These are phyloP conservation scores for Spongispora temasekensis DNA, from an alignment of 1,284 basidiomycete genomes.

Conservation along the genomic window DNA sequence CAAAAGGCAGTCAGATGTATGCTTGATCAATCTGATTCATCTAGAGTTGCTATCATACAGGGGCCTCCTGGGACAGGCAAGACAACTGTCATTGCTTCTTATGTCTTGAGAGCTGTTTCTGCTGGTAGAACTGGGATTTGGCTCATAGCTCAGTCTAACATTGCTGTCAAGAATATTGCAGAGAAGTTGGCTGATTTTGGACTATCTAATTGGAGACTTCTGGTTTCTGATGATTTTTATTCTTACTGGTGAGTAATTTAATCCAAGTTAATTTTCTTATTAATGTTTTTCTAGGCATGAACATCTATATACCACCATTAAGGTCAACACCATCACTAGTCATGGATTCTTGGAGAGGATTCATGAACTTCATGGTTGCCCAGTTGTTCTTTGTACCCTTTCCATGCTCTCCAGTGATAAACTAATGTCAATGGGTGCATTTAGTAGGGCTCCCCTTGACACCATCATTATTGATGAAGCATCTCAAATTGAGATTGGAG, in stretches of 20 bases:
- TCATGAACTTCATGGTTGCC: slow-evolving; percentile 23
- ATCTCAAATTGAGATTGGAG: slow-evolving; percentile 47
- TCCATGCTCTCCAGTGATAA: slow-evolving; percentile 61
- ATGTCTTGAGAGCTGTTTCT: slow-evolving; percentile 37
- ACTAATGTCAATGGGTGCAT: slow-evolving; percentile 36
- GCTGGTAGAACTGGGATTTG: slow-evolving; percentile 40
- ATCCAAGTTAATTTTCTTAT: background rate
- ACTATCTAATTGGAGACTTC: slow-evolving; percentile 42
- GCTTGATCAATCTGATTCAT: slow-evolving; percentile 25
- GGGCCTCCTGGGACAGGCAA: slow-evolving; percentile 55
- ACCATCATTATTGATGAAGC: slow-evolving; percentile 50
- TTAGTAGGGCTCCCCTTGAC: slow-evolving; percentile 33
- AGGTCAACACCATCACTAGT: slow-evolving; percentile 38
- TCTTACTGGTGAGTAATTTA: slow-evolving; percentile 43
- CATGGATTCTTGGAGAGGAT: slow-evolving; percentile 31
- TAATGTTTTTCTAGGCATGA: slow-evolving; percentile 46
- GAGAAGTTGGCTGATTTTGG: slow-evolving; percentile 46
- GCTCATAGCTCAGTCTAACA: slow-evolving; percentile 56
- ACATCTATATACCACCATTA: slow-evolving; percentile 45
- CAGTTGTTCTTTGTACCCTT: slow-evolving; percentile 54
- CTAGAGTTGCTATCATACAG: slow-evolving; percentile 39
- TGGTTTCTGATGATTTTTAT: slow-evolving; percentile 51
- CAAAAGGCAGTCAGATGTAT: slow-evolving; percentile 27
- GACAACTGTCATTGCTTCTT: slow-evolving; percentile 50
- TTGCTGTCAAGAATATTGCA: slow-evolving; percentile 58